Percentiles rank a stretch among this genome's conserved stretches.
These are phyloP conservation scores for Neofusicoccum parvum DNA, from an alignment of 2,329 filamentous ascomycete species.

Conservation along the genomic window DNA sequence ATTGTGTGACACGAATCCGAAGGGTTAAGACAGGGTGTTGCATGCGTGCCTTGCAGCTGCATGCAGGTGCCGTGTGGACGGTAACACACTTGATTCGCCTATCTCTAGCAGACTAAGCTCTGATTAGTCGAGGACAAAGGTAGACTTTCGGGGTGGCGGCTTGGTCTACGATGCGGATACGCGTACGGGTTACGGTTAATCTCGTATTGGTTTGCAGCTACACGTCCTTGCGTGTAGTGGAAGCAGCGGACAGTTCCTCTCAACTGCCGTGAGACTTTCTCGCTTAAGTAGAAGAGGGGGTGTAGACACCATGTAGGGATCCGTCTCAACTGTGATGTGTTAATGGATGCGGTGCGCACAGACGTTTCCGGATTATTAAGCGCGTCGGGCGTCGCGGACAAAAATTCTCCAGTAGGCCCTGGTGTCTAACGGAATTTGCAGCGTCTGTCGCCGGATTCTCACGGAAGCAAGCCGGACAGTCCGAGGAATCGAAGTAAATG, in stretches of 20 bases:
- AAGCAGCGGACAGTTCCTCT: not conserved
- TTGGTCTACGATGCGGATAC: not conserved
- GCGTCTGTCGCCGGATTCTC: not conserved
- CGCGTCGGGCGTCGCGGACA: not conserved
- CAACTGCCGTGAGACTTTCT: not conserved
- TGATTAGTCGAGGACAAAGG: not conserved
- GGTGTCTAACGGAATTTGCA: not conserved
- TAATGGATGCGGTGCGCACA: not conserved
- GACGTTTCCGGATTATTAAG: not conserved
- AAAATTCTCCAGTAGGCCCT: not conserved
- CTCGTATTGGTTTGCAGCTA: not conserved
- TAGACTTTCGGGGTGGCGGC: not conserved
- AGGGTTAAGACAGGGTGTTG: not conserved
- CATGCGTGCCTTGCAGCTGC: constrained; percentile 6
- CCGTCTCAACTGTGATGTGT: too few relatives aligned
- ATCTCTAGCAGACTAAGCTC: not conserved
- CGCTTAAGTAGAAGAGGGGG: not conserved
- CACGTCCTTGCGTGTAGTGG: not conserved
- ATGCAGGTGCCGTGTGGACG: not conserved
- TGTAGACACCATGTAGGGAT: not conserved
- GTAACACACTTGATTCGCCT: not conserved
- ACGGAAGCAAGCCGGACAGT: not conserved
- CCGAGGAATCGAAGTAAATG: not conserved
- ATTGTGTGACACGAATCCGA: not conserved
- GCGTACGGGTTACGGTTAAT: not conserved